Percentiles rank a stretch among this genome's conserved stretches.
phyloP scores from a whole-genome alignment of 768 basidiomycete genomes.

The Lanmaoa pseudosensibilis region DNA sequence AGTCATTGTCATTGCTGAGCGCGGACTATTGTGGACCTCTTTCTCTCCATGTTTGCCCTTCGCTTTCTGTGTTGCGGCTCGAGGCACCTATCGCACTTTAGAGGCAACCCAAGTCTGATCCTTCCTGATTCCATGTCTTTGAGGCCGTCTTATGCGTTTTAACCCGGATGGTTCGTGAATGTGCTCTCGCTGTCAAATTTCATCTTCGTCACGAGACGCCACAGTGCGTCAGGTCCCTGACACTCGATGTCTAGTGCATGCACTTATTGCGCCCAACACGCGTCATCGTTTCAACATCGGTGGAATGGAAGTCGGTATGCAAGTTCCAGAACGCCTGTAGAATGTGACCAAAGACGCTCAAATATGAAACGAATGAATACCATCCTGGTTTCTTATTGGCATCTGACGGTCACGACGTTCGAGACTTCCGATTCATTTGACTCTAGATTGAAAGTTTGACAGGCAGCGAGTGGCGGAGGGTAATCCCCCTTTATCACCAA shows the following conservation, averaged over 20 bases:
- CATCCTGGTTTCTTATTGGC: not conserved
- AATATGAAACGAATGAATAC: not conserved
- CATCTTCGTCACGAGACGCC: not conserved
- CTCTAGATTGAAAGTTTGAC: not conserved
- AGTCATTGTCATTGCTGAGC: not conserved
- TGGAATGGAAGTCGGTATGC: constrained; percentile 4
- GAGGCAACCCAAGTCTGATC: constrained; percentile 1
- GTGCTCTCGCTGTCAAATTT: not conserved
- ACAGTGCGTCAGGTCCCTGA: not conserved
- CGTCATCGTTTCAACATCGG: not conserved
- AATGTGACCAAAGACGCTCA: not conserved
- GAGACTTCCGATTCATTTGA: not conserved
- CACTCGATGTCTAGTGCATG: not conserved
- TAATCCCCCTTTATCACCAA: not conserved
- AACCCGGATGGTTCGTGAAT: not conserved
- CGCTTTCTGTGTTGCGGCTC: not conserved
- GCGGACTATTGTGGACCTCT: not conserved
- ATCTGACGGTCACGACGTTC: not conserved
- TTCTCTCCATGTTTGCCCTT: not conserved
- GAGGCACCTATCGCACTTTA: not conserved
- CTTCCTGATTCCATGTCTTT: not conserved
- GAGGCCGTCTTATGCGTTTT: not conserved
- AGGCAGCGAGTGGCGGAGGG: not conserved
- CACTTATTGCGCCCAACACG: not conserved
- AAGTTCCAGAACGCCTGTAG: not conserved